Conservation (phyloP, 306 rosid species). For the Lathyrus oleraceus region DNA sequence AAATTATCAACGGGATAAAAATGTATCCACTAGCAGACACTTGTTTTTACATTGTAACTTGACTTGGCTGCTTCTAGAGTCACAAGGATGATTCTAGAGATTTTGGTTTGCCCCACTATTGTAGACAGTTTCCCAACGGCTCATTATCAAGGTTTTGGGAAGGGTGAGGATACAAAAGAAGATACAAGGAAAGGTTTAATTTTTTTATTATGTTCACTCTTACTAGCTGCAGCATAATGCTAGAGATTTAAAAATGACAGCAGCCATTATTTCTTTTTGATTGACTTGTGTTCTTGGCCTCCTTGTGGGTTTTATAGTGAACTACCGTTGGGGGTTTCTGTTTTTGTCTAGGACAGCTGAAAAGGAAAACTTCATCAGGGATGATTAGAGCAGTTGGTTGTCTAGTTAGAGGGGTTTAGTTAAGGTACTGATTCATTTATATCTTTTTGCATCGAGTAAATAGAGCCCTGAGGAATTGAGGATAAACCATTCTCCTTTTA, state of each 20-base stretch:
- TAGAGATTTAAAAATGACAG: background rate
- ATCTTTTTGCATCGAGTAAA: background rate
- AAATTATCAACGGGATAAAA: conserved; percentile 18
- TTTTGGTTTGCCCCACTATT: conserved; percentile 8
- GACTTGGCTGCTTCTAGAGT: conserved; percentile 11
- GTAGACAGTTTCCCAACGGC: background rate
- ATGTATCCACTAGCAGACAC: conserved; percentile 21
- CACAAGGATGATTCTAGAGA: background rate
- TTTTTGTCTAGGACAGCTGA: background rate
- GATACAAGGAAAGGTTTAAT: background rate
- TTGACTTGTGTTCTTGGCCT: background rate
- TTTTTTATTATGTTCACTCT: background rate
- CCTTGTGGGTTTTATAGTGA: background rate
- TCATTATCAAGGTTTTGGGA: conserved; percentile 11
- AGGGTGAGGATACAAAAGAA: conserved; percentile 19
- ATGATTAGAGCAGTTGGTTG: background rate
- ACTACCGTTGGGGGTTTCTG: background rate
- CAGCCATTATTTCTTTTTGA: background rate
- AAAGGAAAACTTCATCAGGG: background rate
- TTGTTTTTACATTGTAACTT: conserved; percentile 10
- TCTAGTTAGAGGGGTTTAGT: background rate
- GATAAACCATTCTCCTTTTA: background rate
- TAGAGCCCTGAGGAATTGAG: background rate
- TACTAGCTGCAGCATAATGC: conserved; percentile 18
- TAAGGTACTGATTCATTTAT: background rate